phyloP scores from a whole-genome alignment of 2,329 filamentous ascomycete species.

The Shiraia sp. region DNA sequence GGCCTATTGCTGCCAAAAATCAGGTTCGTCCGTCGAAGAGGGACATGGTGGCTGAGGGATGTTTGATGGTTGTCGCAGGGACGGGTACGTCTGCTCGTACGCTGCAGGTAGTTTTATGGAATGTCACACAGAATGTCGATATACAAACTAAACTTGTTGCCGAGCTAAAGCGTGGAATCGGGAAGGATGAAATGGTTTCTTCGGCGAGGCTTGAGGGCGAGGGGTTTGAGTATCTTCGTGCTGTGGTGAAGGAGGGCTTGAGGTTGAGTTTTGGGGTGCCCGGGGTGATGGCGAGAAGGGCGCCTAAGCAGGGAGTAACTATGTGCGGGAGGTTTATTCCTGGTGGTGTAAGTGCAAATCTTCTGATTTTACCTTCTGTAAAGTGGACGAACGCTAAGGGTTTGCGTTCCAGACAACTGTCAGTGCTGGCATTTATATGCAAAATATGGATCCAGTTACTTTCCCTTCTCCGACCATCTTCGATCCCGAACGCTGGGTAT shows the following conservation, averaged over 20 bases:
- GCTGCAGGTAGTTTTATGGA: constrained; percentile 12
- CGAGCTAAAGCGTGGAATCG: constrained; percentile 8
- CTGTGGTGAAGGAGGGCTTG: constrained; percentile 17
- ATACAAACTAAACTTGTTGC: constrained; percentile 6
- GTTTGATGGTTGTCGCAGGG: constrained; percentile 20
- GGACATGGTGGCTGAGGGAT: constrained; percentile 20
- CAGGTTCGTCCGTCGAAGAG: constrained; percentile 8
- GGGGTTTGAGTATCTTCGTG: constrained; percentile 13
- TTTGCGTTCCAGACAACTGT: constrained; percentile 1
- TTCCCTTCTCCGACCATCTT: constrained; percentile 16
- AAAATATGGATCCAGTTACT: constrained; percentile 11
- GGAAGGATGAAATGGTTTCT: constrained; percentile 5
- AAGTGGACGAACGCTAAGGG: neutral
- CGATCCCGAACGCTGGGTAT: constrained; percentile 17
- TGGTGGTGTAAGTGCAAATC: constrained; percentile 8
- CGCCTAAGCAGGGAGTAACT: constrained; percentile 9
- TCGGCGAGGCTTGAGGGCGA: constrained; percentile 8
- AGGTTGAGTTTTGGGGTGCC: constrained; percentile 15
- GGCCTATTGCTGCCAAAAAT: constrained; percentile 7
- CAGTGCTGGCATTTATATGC: constrained; percentile 12
- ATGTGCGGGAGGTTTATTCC: constrained; percentile 9
- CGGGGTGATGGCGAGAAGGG: constrained; percentile 9
- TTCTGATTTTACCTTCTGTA: neutral
- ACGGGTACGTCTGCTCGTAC: constrained; percentile 17
- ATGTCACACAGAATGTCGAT: constrained; percentile 11